Percentiles rank a stretch among this genome's conserved stretches.
phyloP scores from a whole-genome alignment of 1,284 basidiomycete genomes.

The Sporisorium graminicola region DNA sequence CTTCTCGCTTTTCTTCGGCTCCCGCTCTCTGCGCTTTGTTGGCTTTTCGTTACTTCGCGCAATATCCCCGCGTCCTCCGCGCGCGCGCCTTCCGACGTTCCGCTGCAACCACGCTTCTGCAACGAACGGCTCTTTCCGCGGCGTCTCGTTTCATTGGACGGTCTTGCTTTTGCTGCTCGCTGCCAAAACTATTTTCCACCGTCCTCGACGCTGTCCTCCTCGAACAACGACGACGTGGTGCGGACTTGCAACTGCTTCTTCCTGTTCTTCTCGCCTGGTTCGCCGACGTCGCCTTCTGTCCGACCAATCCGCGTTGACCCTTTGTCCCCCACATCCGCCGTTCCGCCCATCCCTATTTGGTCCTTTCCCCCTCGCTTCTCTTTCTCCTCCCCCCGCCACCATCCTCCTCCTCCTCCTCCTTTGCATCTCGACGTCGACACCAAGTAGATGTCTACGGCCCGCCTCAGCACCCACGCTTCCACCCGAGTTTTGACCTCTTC shows the following conservation, averaged over 20 bases:
- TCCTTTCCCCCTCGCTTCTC: not conserved
- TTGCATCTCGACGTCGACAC: not conserved
- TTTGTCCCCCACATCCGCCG: slow-evolving; percentile 24
- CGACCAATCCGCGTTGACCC: slow-evolving; percentile 32
- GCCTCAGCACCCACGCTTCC: slow-evolving; percentile 40
- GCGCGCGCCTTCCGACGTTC: slow-evolving; percentile 6
- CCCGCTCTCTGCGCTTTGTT: no score
- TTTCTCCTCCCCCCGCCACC: slow-evolving; percentile 4
- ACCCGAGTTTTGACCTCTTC: slow-evolving; percentile 32
- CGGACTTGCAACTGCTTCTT: not conserved
- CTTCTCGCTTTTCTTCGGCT: not conserved
- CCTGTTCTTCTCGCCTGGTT: slow-evolving; percentile 5
- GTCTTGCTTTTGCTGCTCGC: not conserved
- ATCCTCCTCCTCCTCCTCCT: not conserved
- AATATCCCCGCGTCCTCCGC: slow-evolving; percentile 42
- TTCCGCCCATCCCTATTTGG: slow-evolving; percentile 9
- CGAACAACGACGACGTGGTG: not conserved
- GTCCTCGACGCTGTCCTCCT: not conserved
- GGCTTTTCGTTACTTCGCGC: not conserved
- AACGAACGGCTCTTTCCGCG: slow-evolving; percentile 35
- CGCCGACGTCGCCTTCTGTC: not conserved
- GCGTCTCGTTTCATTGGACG: slow-evolving; percentile 15
- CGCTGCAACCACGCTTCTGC: not conserved
- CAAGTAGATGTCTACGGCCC: slow-evolving; percentile 51
- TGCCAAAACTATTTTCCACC: slow-evolving; percentile 4